Evolutionary conservation across 2,329 filamentous ascomycete species (phyloP).

Genomic region (Aurifilum marmelostoma): DNA sequence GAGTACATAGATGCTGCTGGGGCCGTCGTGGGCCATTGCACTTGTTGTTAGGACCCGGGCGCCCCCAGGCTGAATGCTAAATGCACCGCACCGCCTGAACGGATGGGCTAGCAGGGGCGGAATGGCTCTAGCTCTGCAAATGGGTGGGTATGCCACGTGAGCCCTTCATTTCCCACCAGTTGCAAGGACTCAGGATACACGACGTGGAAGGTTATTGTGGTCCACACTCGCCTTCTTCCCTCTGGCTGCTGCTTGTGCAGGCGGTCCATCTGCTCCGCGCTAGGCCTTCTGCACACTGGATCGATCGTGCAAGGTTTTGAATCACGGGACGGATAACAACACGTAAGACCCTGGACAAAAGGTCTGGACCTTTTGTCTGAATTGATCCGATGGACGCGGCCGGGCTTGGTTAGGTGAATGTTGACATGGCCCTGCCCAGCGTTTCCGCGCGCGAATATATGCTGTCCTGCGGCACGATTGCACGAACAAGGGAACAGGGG

Average conservation of each 20-base stretch:
- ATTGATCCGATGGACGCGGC: conserved; percentile 1
- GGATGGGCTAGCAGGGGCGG: conserved; percentile 19
- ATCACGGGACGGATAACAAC: neutral
- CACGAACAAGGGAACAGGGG: neutral
- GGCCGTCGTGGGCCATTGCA: neutral
- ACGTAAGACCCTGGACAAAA: neutral
- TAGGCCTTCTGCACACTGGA: neutral
- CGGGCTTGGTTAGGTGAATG: neutral
- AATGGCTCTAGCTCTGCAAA: conserved; percentile 23
- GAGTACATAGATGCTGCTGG: neutral
- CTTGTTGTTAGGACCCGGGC: neutral
- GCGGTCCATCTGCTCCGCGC: neutral
- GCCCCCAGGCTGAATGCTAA: neutral
- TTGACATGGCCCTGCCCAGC: neutral
- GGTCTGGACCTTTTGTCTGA: conserved; percentile 1
- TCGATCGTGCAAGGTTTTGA: neutral
- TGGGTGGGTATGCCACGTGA: conserved; percentile 31
- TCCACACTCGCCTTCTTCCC: neutral
- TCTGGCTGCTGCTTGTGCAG: neutral
- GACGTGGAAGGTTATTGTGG: conserved; percentile 21
- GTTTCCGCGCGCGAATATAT: neutral
- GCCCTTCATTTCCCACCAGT: conserved; percentile 18
- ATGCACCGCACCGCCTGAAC: conserved; percentile 8
- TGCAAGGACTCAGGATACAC: conserved; percentile 29
- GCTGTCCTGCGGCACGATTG: neutral